Base-by-base conservation (phyloP, 768 basidiomycete species). In the Rhizopogon sp. region DNA sequence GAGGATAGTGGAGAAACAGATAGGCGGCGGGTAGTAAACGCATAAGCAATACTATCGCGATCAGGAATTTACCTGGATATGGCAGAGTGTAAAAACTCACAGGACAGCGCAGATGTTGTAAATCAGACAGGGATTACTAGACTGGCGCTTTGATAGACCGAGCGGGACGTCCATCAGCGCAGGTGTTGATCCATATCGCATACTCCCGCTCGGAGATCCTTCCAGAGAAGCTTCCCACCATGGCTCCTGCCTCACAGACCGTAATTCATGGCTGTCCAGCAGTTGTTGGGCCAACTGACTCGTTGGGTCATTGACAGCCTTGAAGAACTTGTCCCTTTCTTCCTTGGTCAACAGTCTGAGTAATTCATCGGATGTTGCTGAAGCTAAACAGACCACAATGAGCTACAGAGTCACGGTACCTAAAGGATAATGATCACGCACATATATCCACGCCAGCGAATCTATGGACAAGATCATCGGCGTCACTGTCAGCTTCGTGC, bases 91-190 rank as follows among this genome's bases (percentile, higher is more conserved):
- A 10, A 13, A 16, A 29, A 76, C 88, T 43, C 64, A 92, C 91
- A 79, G 77, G 25, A 90, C 68, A 7, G 83, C 82, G 39, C 78
- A 78, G 29, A 90, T 70, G 56, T 93, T 94, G 62, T 87, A 90
- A 2, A 85, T 61, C 13, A 93, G 70, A 0, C 78, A 66, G 5
- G 76, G 70, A 1, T 74, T 67, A 3, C 58, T 64, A 8, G 71
- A 66, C 39, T 70, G 56, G 17, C 74, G 71, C 43, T 72, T 74
- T 2, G 81, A 56, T 62, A 83, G 72, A 0, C 70, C 68, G 14
- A 64, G 50, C 22, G 84, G 83, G 16, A 87, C 66, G 6, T 52
- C 41, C 57, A 86, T 79, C 43, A 76, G 62, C 3, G 67, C 55
- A 22, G 83, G 84, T 45, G 66, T 70, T 11, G 56, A 20, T 3